Conservation (phyloP, 441 rosid species). For the Theobroma grandiflorum region DNA sequence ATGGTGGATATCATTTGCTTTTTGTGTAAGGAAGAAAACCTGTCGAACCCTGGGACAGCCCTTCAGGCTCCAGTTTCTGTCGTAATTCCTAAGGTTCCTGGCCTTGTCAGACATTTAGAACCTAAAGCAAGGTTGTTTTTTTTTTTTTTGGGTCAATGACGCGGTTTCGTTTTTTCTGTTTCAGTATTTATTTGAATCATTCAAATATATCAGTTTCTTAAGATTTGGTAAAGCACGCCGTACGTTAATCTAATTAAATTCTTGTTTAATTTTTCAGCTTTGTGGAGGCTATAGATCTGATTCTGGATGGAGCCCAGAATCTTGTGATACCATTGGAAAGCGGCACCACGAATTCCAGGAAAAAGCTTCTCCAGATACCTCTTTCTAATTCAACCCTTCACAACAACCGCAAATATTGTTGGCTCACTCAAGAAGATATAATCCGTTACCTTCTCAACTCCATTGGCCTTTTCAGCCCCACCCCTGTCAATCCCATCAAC, state of each 20-base stretch:
- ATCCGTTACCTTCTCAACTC: conserved; percentile 58
- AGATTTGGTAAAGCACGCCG: background rate
- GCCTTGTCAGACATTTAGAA: conserved; percentile 61
- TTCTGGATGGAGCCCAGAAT: conserved; percentile 53
- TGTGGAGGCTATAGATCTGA: conserved; percentile 49
- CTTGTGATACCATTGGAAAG: conserved; percentile 44
- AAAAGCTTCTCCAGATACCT: conserved; percentile 36
- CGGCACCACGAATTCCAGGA: conserved; percentile 10
- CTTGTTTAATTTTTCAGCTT: conserved; percentile 37
- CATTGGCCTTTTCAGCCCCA: conserved; percentile 40
- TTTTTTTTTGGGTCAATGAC: background rate
- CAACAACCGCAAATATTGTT: conserved; percentile 60
- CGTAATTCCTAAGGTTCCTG: conserved; percentile 45
- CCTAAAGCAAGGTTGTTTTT: conserved; percentile 59
- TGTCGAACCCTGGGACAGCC: conserved; percentile 51
- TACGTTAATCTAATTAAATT: conserved; percentile 14
- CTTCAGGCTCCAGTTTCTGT: conserved; percentile 53
- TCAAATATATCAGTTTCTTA: background rate
- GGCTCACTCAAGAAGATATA: conserved; percentile 77
- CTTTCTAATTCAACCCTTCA: conserved; percentile 41
- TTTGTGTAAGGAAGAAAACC: conserved; percentile 56
- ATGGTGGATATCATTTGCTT: conserved; percentile 61
- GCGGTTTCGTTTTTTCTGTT: background rate
- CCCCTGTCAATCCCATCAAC: conserved; percentile 38
- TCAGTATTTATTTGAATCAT: background rate